These are phyloP conservation scores for Plectosphaerella cucumerina DNA, from an alignment of 2,329 filamentous ascomycete genomes.

Conservation along the genomic window DNA sequence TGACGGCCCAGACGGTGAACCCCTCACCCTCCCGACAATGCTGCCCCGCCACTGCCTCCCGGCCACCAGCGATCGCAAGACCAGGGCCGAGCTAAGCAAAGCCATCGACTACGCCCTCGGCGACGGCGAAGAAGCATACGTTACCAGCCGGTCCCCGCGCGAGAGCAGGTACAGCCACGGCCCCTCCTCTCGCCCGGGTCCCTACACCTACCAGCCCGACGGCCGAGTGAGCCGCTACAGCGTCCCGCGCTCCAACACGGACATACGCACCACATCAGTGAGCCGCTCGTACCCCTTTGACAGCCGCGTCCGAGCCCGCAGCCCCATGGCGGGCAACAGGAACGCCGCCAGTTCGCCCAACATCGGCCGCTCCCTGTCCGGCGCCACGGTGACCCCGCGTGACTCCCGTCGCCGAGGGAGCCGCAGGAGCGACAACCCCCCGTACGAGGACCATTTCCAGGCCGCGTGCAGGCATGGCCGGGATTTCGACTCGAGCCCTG, in stretches of 20 bases:
- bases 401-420: not conserved
- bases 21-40: no score
- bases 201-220: not conserved
- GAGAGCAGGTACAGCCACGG: no score
- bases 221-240: not conserved
- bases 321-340: not conserved
- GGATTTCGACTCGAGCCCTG: not conserved
- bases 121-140: no score
- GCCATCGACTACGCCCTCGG: no score
- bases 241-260: not conserved
- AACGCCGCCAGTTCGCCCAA: not conserved
- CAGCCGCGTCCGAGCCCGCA: not conserved
- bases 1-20: conserved; percentile 59
- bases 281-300: not conserved
- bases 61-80: no score
- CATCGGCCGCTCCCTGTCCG: not conserved
- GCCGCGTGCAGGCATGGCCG: not conserved
- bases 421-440: not conserved
- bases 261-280: not conserved
- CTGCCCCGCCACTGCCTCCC: no score
- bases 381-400: not conserved
- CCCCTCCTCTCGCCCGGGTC: no score
- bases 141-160: no score
- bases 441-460: not conserved
- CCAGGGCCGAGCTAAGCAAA: no score